phyloP scores from a whole-genome alignment of 495 filamentous ascomycete species.

The Aspergillus bertholletiae region DNA sequence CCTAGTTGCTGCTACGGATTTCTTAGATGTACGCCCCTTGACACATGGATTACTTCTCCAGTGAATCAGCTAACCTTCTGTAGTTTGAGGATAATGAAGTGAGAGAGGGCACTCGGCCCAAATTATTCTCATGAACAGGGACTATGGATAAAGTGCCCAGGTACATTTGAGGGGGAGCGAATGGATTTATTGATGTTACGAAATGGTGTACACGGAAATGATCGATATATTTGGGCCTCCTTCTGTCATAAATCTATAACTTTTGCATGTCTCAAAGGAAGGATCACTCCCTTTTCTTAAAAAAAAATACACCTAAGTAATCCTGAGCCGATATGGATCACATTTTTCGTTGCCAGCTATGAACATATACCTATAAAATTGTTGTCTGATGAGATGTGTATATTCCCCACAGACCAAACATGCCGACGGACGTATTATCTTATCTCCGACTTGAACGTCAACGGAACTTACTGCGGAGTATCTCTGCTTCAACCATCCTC shows the following conservation, averaged over 20 bases:
- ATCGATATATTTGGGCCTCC: background rate
- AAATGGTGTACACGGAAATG: constrained; percentile 11
- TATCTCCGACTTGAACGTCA: constrained; percentile 23
- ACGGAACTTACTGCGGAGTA: constrained; percentile 13
- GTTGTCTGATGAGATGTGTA: background rate
- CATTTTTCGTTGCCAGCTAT: background rate
- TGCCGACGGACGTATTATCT: constrained; percentile 22
- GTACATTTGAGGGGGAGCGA: constrained; percentile 2
- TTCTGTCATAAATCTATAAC: background rate
- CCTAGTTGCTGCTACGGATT: constrained; percentile 56
- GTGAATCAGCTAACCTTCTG: background rate
- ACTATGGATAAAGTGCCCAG: constrained; percentile 1
- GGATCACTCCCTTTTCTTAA: too few relatives aligned
- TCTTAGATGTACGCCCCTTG: constrained; percentile 51
- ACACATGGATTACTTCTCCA: background rate
- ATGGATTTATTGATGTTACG: constrained; percentile 9
- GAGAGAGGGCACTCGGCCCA: constrained; percentile 26
- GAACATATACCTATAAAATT: background rate
- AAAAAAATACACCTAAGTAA: background rate
- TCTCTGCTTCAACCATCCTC: background rate
- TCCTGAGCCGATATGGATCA: background rate
- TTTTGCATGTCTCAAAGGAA: background rate
- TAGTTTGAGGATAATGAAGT: constrained; percentile 43
- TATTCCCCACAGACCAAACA: background rate
- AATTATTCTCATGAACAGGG: constrained; percentile 36